These are phyloP conservation scores for Scleroderma bovista DNA, from an alignment of 768 basidiomycete species.

Conservation along the genomic window DNA sequence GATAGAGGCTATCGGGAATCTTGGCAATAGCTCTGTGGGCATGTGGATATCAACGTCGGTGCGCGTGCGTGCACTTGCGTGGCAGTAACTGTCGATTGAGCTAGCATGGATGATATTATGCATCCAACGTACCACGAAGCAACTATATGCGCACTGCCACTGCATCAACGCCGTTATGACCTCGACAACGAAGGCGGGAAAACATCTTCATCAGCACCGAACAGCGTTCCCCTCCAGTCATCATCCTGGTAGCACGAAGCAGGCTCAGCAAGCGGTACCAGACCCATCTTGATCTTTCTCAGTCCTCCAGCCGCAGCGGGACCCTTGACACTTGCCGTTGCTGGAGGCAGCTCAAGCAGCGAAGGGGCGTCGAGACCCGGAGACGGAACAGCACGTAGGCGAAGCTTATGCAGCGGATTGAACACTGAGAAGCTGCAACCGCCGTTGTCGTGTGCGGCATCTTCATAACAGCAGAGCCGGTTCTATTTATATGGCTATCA, in stretches of 20 bases:
- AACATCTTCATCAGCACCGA: background rate
- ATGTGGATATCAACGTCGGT: too few relatives aligned
- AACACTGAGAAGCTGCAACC: background rate
- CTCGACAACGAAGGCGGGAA: background rate
- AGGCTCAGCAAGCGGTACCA: constrained; percentile 2
- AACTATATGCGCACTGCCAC: too few relatives aligned
- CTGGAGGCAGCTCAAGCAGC: background rate
- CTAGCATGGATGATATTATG: too few relatives aligned
- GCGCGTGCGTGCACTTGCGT: too few relatives aligned
- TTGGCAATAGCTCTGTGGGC: too few relatives aligned
- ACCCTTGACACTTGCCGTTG: background rate
- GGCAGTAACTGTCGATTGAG: too few relatives aligned
- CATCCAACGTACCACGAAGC: too few relatives aligned
- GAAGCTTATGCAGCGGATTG: background rate
- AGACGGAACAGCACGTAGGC: constrained; percentile 1
- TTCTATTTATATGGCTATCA: background rate
- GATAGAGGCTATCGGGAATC: too few relatives aligned
- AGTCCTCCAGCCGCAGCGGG: background rate
- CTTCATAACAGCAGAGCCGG: background rate
- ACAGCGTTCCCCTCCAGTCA: background rate
- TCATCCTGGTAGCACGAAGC: background rate
- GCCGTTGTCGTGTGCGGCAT: background rate
- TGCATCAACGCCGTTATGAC: background rate
- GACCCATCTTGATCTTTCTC: background rate
- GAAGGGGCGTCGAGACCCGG: constrained; percentile 1